These are phyloP conservation scores for Quercus ilex DNA, from an alignment of 306 rosid species.

Conservation along the genomic window DNA sequence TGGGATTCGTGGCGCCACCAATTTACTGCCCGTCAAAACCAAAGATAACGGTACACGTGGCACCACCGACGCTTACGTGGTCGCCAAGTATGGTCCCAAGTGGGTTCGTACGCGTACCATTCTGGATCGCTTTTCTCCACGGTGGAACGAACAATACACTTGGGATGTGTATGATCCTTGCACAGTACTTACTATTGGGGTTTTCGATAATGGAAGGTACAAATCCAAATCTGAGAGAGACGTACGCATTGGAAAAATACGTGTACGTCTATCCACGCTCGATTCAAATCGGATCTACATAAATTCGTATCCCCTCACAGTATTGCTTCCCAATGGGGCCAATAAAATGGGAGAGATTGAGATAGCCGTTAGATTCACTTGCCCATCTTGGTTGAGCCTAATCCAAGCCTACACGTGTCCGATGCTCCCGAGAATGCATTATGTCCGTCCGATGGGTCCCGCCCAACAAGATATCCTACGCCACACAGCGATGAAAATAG, in stretches of 20 bases:
- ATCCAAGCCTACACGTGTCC: slow-evolving; percentile 72
- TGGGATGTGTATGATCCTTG: slow-evolving; percentile 90
- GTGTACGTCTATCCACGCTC: slow-evolving; percentile 67
- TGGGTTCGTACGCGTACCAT: slow-evolving; percentile 86
- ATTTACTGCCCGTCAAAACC: slow-evolving; percentile 73
- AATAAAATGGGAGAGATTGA: slow-evolving; percentile 90
- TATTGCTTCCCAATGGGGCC: slow-evolving; percentile 69
- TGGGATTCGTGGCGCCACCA: slow-evolving; percentile 74
- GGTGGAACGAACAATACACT: slow-evolving; percentile 89
- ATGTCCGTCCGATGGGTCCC: slow-evolving; percentile 65
- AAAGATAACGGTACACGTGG: slow-evolving; percentile 63
- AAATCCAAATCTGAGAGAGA: slow-evolving; percentile 49
- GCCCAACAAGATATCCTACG: slow-evolving; percentile 78
- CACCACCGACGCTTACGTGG: slow-evolving; percentile 74
- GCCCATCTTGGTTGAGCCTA: slow-evolving; percentile 73
- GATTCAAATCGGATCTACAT: slow-evolving; percentile 66
- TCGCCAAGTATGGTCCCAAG: slow-evolving; percentile 78
- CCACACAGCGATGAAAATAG: slow-evolving; percentile 72
- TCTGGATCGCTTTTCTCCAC: slow-evolving; percentile 72
- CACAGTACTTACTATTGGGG: slow-evolving; percentile 71
- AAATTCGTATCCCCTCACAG: slow-evolving; percentile 55
- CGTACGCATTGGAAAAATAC: slow-evolving; percentile 58
- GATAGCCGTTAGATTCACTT: slow-evolving; percentile 69
- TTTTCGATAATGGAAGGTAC: slow-evolving; percentile 75
- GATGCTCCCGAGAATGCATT: slow-evolving; percentile 83